Base-by-base conservation (phyloP, 1,284 basidiomycete genomes). In the Rhodotorula sp. region DNA sequence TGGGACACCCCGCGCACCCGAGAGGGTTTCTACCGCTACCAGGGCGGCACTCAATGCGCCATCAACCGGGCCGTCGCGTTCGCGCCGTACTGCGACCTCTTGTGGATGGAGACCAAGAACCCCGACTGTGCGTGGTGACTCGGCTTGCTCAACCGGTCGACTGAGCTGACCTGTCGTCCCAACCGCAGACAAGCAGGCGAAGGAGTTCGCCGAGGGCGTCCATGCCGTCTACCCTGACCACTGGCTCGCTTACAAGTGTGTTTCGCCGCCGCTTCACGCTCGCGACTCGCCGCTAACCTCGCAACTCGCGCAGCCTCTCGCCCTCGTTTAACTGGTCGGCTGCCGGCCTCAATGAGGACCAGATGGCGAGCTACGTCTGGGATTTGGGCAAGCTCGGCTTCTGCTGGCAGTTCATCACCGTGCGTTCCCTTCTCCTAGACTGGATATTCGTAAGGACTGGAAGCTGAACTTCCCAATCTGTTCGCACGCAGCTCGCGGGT, bases 351-450 rank as follows among this genome's bases (percentile, higher is more conserved):
- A 87, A 85, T 57, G 85, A 89, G 76, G 84, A 86, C 71, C 91
- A 95, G 78, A 98, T 94, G 92, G 85, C 91, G 81, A 83, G 85
- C 68, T 99, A 89, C 81, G 87, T 99, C 52, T 97, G 94, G 95
- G 87, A 94, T 77, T 85, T 96, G 27, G 92, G 90, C 68, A 94
- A 90, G 84, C 87, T 94, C 58, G 93, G 91, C 55, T 95, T 94
- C 80, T 89, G 91, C 70, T 98, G 94, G 94, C 95, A 98, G 80
- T 98, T 99, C 85, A 98, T 99, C 81, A 96, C 94, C 74, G 90
- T 92, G 67, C 79, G 90, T 84, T 29, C 27, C 19, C n/a, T 29
- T 58, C 24, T 2, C 34, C 52, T 30, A 44, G 0, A 48, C 5
- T 47, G 7, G 39, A 44, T 17, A 3, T 39, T 2, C 24, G 53